These are phyloP conservation scores for Aspergillus wentii DNA, from an alignment of 495 filamentous ascomycete genomes.

Conservation along the genomic window DNA sequence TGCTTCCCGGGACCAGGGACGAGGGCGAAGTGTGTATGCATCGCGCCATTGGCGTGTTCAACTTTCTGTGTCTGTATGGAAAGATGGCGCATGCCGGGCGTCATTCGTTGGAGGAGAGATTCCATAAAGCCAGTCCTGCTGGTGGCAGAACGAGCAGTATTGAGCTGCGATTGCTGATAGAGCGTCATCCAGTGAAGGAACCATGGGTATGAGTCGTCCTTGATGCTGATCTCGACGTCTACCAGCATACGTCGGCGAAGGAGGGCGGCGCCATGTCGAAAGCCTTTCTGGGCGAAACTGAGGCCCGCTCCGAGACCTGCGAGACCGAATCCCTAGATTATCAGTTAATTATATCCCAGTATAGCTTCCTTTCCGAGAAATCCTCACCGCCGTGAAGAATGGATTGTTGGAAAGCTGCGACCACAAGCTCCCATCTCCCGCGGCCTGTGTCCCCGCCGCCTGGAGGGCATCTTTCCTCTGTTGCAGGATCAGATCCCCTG, in stretches of 20 bases:
- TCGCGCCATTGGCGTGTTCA: conserved; percentile 56
- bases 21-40: conserved; percentile 76
- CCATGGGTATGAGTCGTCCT: conserved; percentile 92
- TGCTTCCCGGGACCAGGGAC: conserved; percentile 87
- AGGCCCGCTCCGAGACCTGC: conserved; percentile 76
- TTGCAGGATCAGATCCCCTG: conserved; percentile 34
- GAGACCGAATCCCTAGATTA: conserved; percentile 68
- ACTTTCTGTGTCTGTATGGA: conserved; percentile 62
- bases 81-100: conserved; percentile 61
- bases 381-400: conserved; percentile 64
- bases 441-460: conserved; percentile 21
- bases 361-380: too few species aligned
- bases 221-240: conserved; percentile 88
- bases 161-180: conserved; percentile 59
- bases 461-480: conserved; percentile 32
- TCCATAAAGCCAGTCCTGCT: conserved; percentile 43
- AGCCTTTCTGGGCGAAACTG: conserved; percentile 67
- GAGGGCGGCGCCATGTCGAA: conserved; percentile 62
- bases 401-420: conserved; percentile 59
- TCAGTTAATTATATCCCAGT: background rate
- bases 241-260: conserved; percentile 84
- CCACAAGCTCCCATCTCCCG: conserved; percentile 40
- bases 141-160: conserved; percentile 28
- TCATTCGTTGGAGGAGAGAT: conserved; percentile 51
- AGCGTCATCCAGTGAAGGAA: conserved; percentile 89